Conservation (phyloP, 108 stramenopile genomes). For the Craspedostauros australis region DNA sequence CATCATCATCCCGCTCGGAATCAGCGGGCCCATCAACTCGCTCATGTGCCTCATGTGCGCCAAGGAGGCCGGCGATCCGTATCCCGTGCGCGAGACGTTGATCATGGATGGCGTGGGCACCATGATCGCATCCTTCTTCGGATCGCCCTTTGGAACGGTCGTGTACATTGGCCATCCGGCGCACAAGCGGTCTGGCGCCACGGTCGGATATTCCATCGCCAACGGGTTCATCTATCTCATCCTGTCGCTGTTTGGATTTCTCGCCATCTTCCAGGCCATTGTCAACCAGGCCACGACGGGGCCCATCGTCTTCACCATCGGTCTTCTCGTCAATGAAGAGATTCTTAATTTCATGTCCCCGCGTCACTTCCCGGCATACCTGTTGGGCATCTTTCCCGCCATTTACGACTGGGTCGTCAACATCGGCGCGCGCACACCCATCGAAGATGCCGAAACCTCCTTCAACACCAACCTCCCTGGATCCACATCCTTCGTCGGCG, state of each 20-base stretch:
- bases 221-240: slow-evolving; percentile 49
- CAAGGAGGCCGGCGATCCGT: slow-evolving; percentile 47
- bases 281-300: slow-evolving; percentile 32
- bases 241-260: slow-evolving; percentile 37
- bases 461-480: slow-evolving; percentile 13
- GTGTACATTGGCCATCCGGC: slow-evolving; percentile 65
- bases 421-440: slow-evolving; percentile 19
- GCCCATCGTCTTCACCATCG: slow-evolving; percentile 54
- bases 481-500: slow-evolving; percentile 12
- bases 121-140: slow-evolving; percentile 44
- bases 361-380: slow-evolving; percentile 22
- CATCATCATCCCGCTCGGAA: slow-evolving; percentile 43
- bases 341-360: slow-evolving; percentile 16
- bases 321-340: slow-evolving; percentile 24
- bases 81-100: slow-evolving; percentile 56
- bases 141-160: slow-evolving; percentile 59
- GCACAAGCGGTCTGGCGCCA: slow-evolving; percentile 52
- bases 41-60: slow-evolving; percentile 50
- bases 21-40: slow-evolving; percentile 26
- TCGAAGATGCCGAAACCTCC: slow-evolving; percentile 1
- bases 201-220: slow-evolving; percentile 40
- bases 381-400: slow-evolving; percentile 17
- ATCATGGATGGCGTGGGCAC: slow-evolving; percentile 64
- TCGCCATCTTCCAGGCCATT: slow-evolving; percentile 22
- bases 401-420: slow-evolving; percentile 37